Percentiles rank a stretch among this genome's conserved stretches.
Evolutionary conservation across 73 alveolate species (phyloP).

Genomic region (Paramecium sonneborni): DNA sequence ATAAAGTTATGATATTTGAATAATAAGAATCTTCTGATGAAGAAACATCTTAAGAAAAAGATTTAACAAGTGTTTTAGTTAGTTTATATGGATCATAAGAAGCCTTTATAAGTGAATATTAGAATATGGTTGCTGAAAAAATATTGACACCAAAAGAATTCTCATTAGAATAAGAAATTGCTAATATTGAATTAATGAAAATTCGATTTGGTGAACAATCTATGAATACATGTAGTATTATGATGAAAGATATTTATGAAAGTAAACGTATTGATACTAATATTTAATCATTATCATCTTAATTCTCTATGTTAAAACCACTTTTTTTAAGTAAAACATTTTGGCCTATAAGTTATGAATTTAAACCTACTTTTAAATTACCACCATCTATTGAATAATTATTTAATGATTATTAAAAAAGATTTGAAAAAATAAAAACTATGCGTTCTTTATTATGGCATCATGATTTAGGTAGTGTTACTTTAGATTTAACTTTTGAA

Average conservation of each 20-base stretch:
- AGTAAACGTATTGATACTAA: slow-evolving; percentile 54
- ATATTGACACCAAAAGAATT: slow-evolving; percentile 60
- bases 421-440: slow-evolving; percentile 50
- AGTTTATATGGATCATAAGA: slow-evolving; percentile 68
- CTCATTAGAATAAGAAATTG: slow-evolving; percentile 47
- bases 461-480: slow-evolving; percentile 62
- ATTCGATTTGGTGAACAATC: slow-evolving; percentile 62
- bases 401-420: slow-evolving; percentile 53
- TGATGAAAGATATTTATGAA: slow-evolving; percentile 63
- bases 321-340: slow-evolving; percentile 50
- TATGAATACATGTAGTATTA: slow-evolving; percentile 49
- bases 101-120: slow-evolving; percentile 60
- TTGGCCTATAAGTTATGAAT: slow-evolving; percentile 68
- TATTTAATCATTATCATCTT: slow-evolving; percentile 19
- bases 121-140: slow-evolving; percentile 68
- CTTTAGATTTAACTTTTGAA: slow-evolving; percentile 49
- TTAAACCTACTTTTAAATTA: slow-evolving; percentile 44
- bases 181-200: slow-evolving; percentile 58
- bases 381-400: slow-evolving; percentile 53
- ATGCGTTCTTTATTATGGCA: slow-evolving; percentile 66
- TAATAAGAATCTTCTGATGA: slow-evolving; percentile 62
- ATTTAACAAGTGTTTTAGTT: slow-evolving; percentile 55
- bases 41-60: slow-evolving; percentile 56
- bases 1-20: slow-evolving; percentile 36
- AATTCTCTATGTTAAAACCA: slow-evolving; percentile 30